Evolutionary conservation across 805 yeast genomes (phyloP).

Genomic region (Clavispora santaluciae): DNA sequence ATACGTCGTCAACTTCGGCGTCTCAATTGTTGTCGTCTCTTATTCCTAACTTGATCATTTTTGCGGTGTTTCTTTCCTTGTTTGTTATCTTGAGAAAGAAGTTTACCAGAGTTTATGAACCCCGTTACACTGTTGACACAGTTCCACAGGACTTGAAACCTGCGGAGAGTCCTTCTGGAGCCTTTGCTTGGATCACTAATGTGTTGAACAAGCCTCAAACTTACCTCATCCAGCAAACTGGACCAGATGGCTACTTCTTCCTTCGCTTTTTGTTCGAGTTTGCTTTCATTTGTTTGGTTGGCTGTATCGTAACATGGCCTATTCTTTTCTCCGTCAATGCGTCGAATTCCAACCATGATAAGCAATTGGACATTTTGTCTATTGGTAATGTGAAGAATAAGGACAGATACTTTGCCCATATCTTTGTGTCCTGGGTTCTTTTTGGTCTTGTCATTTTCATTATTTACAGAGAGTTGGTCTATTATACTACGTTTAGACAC

Average conservation of each 20-base stretch:
- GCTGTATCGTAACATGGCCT: conserved; percentile 58
- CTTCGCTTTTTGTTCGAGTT: conserved; percentile 59
- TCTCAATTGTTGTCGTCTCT: conserved; percentile 48
- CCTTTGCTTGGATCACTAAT: conserved; percentile 51
- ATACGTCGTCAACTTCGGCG: conserved; percentile 28
- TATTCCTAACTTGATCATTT: conserved; percentile 40
- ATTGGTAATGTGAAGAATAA: conserved; percentile 59
- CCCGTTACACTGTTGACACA: conserved; percentile 42
- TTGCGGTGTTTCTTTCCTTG: conserved; percentile 34
- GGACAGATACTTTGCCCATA: conserved; percentile 68
- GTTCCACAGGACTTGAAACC: conserved; percentile 43
- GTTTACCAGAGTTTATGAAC: conserved; percentile 48
- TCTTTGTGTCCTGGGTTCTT: conserved; percentile 68
- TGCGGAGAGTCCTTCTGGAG: conserved; percentile 41
- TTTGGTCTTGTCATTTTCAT: conserved; percentile 63
- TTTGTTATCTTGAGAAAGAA: conserved; percentile 41
- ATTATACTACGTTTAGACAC: conserved; percentile 68
- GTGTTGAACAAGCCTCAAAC: conserved; percentile 53
- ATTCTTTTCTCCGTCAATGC: conserved; percentile 71
- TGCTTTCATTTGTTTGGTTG: conserved; percentile 46
- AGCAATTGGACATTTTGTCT: conserved; percentile 63
- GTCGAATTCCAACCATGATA: conserved; percentile 50
- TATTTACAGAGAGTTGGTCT: conserved; percentile 70
- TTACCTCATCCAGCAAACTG: conserved; percentile 62
- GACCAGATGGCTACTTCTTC: conserved; percentile 75